phyloP scores from a whole-genome alignment of 441 rosid genomes.

The Codiaeum variegatum region DNA sequence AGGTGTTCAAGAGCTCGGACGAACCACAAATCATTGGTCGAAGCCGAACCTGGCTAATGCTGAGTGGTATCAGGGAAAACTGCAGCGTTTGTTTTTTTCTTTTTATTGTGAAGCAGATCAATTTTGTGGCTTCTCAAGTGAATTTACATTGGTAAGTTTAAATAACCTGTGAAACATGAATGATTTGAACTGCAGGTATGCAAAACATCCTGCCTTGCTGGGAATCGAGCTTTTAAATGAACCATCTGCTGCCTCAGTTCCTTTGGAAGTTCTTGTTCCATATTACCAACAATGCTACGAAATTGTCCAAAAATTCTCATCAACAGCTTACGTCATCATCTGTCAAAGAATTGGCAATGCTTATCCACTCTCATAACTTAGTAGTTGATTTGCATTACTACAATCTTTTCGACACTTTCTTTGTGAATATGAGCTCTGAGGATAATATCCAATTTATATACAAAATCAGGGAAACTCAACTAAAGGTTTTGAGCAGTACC shows the following conservation, averaged over 20 bases:
- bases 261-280: conserved; percentile 48
- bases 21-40: too few species aligned
- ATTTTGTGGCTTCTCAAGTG: neutral
- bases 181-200: conserved; percentile 43
- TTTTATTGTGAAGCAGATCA: neutral
- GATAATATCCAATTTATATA: conserved; percentile 58
- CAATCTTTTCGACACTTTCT: conserved; percentile 61
- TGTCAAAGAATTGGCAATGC: conserved; percentile 80
- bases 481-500: conserved; percentile 44
- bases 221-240: conserved; percentile 74
- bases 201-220: conserved; percentile 51
- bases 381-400: conserved; percentile 78
- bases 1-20: too few species aligned
- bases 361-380: conserved; percentile 47
- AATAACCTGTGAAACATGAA: neutral
- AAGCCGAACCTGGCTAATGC: too few species aligned
- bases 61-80: too few species aligned
- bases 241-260: conserved; percentile 54
- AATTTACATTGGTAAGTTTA: neutral
- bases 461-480: conserved; percentile 52
- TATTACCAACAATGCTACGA: conserved; percentile 61
- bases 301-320: conserved; percentile 48
- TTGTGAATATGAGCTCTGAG: conserved; percentile 44
- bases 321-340: conserved; percentile 52
- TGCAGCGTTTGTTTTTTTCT: too few species aligned